Percentiles rank a stretch among this genome's conserved stretches.
Evolutionary conservation across 768 basidiomycete genomes (phyloP).

Genomic region (Tephrocybe sp.): DNA sequence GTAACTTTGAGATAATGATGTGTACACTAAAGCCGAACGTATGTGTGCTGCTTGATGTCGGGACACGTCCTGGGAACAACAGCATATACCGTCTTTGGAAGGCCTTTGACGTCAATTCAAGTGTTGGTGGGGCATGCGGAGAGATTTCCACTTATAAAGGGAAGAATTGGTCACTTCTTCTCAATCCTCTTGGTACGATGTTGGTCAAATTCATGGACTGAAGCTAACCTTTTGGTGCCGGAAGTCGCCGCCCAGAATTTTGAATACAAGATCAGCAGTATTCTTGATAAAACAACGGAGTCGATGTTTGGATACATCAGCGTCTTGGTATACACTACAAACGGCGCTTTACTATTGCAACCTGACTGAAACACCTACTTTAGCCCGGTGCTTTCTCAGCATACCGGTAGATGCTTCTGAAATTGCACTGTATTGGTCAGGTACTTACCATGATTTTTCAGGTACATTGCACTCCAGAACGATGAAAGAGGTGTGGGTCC

Average conservation of each 20-base stretch:
- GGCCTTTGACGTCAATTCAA: slow-evolving; percentile 87
- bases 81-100: slow-evolving; percentile 97
- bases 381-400: slow-evolving; percentile 95
- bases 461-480: slow-evolving; percentile 89
- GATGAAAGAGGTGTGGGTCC: slow-evolving; percentile 81
- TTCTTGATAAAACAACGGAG: slow-evolving; percentile 88
- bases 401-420: slow-evolving; percentile 56
- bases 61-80: slow-evolving; percentile 85
- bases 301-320: slow-evolving; percentile 95
- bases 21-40: slow-evolving; percentile 68
- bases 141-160: slow-evolving; percentile 95
- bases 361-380: not conserved
- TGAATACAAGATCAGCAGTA: slow-evolving; percentile 91
- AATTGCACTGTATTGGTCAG: not conserved
- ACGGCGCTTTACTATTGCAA: not conserved
- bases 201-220: not conserved
- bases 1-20: not conserved
- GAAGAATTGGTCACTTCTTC: slow-evolving; percentile 73
- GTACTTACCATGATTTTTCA: slow-evolving; percentile 20
- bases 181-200: slow-evolving; percentile 78
- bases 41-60: slow-evolving; percentile 91
- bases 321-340: slow-evolving; percentile 61
- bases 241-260: slow-evolving; percentile 93
- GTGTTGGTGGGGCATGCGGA: slow-evolving; percentile 95
- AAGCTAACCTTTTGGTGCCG: not conserved